Evolutionary conservation across 2,329 filamentous ascomycete species (phyloP), one percentile per base, ranked within the genome.

Genomic region (Microsporum canis): DNA sequence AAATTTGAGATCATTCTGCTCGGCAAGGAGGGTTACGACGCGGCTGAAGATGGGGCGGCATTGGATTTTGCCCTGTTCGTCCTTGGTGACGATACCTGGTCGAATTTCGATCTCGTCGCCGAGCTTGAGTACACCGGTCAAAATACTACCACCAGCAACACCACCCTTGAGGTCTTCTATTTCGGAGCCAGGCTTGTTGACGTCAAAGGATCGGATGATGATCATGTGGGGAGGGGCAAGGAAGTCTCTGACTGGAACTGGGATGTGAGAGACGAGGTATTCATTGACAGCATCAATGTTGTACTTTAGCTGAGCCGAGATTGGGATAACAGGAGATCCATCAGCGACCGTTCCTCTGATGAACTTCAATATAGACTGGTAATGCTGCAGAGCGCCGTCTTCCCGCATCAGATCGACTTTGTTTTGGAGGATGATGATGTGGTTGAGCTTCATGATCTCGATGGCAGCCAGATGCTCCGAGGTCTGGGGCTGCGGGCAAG

Each of bases 381-480:
- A 94, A 77, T 99, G 94, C 72, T 92, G 85, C 71, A 90, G 84
- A 57, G 95, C 94, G 65, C 88, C 89, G 74, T 97, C 92, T 81
- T 96, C 89, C 70, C 91, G 85, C 91, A 99, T 97, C 69, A 99
- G 79, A 74, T 99, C 94, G 71, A 99, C 94, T 84, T 99, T 99
- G 82, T 99, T 99, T 78, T 99, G 94, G 63, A 99, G 84, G 72
- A 99, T 97, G 75, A 99, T 96, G 77, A 99, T 96, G 80, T 99
- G 95, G 77, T 95, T 91, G 66, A 99, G 85, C 83, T 99, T 99
- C 94, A 99, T 99, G 74, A 99, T 99, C 78, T 99, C 94, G 73
- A 99, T 97, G 67, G 94, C 94, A 67, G 94, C 94, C 80, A 99
- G 82, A 82, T 99, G 94, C 80, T 99, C 94, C 29, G 92, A 96